Evolutionary conservation across 306 rosid species (phyloP).

Genomic region (Acacia melanoxylon): DNA sequence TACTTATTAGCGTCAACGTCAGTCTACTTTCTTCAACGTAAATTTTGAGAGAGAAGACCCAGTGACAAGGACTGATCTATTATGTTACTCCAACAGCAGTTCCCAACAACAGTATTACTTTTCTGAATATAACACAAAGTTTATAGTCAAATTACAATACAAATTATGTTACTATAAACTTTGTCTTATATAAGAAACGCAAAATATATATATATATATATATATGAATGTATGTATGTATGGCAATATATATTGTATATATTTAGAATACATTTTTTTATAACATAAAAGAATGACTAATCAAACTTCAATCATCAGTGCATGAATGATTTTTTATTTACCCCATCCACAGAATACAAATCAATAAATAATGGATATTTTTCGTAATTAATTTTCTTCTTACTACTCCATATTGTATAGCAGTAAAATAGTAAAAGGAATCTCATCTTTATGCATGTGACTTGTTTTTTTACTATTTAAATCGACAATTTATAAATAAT

Average conservation of each 20-base stretch:
- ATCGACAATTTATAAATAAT: not conserved
- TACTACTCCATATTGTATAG: not conserved
- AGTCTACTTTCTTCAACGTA: not conserved
- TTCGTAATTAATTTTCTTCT: not conserved
- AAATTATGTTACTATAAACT: no score
- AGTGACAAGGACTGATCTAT: constrained; percentile 27
- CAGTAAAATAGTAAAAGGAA: not conserved
- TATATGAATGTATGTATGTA: no score
- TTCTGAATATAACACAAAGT: no score
- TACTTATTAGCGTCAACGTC: not conserved
- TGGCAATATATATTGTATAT: no score
- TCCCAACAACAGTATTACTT: not conserved
- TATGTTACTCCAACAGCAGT: constrained; percentile 28
- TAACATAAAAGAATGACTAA: not conserved
- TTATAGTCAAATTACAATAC: no score
- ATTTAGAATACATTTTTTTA: no score
- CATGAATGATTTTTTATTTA: not conserved
- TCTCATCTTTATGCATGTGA: not conserved
- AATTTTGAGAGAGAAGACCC: not conserved
- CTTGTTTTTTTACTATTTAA: not conserved
- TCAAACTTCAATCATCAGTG: not conserved
- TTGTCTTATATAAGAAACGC: no score
- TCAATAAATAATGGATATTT: not conserved
- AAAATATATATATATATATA: no score
- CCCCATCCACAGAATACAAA: not conserved